phyloP scores from a whole-genome alignment of 139 green algal species.

The Picochlorum sp. region DNA sequence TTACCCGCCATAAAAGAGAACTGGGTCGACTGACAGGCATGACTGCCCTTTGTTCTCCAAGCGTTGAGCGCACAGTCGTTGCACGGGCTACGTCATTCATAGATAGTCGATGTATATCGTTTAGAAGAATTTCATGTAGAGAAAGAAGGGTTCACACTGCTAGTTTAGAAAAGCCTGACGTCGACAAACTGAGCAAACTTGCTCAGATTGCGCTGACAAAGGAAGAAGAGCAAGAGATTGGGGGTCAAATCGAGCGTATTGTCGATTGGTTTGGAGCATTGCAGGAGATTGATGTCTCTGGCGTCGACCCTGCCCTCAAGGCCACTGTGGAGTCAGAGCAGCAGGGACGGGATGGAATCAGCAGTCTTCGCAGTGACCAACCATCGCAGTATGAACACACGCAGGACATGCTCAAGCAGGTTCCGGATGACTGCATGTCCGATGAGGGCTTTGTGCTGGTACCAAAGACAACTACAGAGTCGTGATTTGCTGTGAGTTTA shows the following conservation, averaged over 20 bases:
- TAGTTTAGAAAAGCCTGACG: conserved; percentile 27
- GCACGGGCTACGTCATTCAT: no score
- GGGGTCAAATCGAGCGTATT: conserved; percentile 56
- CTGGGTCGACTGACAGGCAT: no score
- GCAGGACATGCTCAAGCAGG: conserved; percentile 37
- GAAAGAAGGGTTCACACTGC: no score
- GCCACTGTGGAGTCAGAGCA: conserved; percentile 28
- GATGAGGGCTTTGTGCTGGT: conserved; percentile 1
- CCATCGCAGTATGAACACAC: conserved; percentile 13
- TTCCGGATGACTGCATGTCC: conserved; percentile 20
- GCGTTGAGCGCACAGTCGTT: no score
- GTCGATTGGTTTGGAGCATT: conserved; percentile 74
- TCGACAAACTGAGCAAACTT: conserved; percentile 51
- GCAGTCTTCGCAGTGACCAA: conserved; percentile 39
- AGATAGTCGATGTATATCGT: no score
- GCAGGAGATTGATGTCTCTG: conserved; percentile 51
- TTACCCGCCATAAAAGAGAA: no score
- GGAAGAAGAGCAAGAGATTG: conserved; percentile 46
- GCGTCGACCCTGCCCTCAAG: conserved; percentile 48
- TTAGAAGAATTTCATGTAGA: no score
- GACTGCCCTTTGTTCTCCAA: no score
- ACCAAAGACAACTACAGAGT: not conserved
- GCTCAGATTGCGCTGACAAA: conserved; percentile 50
- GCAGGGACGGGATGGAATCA: not conserved
- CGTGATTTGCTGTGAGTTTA: no score